These are phyloP conservation scores for Kazachstania sp. DNA, from an alignment of 1,139 yeast genomes.

Conservation along the genomic window DNA sequence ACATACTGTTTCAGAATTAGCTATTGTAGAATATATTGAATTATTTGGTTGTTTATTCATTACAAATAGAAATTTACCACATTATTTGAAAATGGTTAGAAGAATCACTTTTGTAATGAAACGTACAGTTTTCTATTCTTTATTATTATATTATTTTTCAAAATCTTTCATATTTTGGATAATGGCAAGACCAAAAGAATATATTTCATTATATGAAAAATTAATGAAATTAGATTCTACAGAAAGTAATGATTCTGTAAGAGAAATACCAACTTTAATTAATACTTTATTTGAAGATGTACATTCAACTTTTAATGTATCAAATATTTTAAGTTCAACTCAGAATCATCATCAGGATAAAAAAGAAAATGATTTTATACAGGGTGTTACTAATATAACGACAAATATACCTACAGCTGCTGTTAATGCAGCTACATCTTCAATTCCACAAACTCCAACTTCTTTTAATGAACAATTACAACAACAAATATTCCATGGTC, in stretches of 20 bases:
- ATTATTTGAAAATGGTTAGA: slow-evolving; percentile 19
- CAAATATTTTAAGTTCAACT: slow-evolving; percentile 9
- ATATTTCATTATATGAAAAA: slow-evolving; percentile 13
- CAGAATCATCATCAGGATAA: neutral
- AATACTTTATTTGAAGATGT: slow-evolving; percentile 14
- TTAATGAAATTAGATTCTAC: slow-evolving; percentile 6
- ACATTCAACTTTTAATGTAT: slow-evolving; percentile 12
- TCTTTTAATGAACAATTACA: neutral
- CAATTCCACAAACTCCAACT: neutral
- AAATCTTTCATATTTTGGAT: slow-evolving; percentile 27
- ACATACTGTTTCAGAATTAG: slow-evolving; percentile 16
- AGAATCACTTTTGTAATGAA: slow-evolving; percentile 18
- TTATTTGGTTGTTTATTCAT: slow-evolving; percentile 23
- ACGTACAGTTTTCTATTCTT: slow-evolving; percentile 20
- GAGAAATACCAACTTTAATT: slow-evolving; percentile 6
- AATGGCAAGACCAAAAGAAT: slow-evolving; percentile 28
- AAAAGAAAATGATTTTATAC: neutral
- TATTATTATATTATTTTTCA: slow-evolving; percentile 23
- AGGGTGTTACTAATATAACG: too few species aligned
- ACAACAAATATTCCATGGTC: neutral
- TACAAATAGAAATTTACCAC: slow-evolving; percentile 17
- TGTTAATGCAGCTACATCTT: neutral
- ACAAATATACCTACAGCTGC: neutral
- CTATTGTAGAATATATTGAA: slow-evolving; percentile 20
- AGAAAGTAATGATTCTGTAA: slow-evolving; percentile 6